Evolutionary conservation across 1,284 basidiomycete genomes (phyloP).

Genomic region (Acaromyces ingoldii): DNA sequence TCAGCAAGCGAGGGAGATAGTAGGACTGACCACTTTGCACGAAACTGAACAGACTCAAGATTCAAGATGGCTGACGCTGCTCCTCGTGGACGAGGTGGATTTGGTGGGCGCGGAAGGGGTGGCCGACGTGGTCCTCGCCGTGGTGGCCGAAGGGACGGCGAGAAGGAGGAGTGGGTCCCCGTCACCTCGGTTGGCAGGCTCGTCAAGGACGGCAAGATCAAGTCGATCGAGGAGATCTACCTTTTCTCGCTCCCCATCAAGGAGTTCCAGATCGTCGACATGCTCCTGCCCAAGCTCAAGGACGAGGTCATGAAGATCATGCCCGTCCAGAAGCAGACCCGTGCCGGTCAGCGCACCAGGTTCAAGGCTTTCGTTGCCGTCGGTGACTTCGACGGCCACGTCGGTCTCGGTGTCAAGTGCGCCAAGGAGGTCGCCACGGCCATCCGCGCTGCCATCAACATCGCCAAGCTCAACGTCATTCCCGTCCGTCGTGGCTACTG

Average conservation of each 20-base stretch:
- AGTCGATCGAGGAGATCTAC: constrained; percentile 99
- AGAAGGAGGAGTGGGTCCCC: constrained; percentile 88
- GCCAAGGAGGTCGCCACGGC: constrained; percentile 99
- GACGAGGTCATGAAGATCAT: constrained; percentile 99
- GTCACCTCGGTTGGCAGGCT: constrained; percentile 99
- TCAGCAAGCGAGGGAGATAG: no score
- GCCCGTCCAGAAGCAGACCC: constrained; percentile 99
- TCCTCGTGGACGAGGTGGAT: constrained; percentile 59
- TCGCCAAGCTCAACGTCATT: constrained; percentile 90
- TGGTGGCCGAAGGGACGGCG: constrained; percentile 95
- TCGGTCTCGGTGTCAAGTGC: constrained; percentile 99
- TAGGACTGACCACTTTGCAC: no score
- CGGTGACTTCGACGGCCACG: constrained; percentile 89
- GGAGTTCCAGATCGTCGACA: constrained; percentile 51
- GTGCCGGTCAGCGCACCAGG: constrained; percentile 97
- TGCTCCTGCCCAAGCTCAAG: constrained; percentile 51
- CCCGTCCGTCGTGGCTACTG: constrained; percentile 98
- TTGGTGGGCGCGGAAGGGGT: constrained; percentile 58
- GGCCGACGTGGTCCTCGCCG: constrained; percentile 88
- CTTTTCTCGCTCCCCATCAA: constrained; percentile 89
- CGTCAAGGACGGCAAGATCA: constrained; percentile 99
- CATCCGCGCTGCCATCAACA: constrained; percentile 96
- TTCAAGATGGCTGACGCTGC: constrained; percentile 51
- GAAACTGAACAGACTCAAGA: no score
- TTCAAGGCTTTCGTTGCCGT: constrained; percentile 99